A percentile compares a stretch with the other conserved stretches of the same genome.
Evolutionary conservation across 2,329 filamentous ascomycete genomes (phyloP).

Genomic region (Xenosphaeropsis pyriputrescens): DNA sequence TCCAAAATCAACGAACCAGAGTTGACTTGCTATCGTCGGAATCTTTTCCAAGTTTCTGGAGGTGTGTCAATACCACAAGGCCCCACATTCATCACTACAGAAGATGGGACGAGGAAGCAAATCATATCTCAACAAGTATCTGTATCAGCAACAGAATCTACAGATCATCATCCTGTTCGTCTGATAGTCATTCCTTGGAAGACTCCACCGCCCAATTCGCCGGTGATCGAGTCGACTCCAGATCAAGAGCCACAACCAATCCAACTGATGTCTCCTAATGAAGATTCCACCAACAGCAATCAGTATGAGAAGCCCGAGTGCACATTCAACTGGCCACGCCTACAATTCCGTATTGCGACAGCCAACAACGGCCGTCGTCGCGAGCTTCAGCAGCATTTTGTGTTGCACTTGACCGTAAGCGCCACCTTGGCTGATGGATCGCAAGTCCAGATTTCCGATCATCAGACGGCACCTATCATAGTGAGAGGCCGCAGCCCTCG

Average conservation of each 20-base stretch:
- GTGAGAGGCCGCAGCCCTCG: conserved; percentile 84
- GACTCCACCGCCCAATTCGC: conserved; percentile 69
- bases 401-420: conserved; percentile 73
- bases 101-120: conserved; percentile 70
- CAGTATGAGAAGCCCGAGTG: conserved; percentile 80
- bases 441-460: conserved; percentile 70
- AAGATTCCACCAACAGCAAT: conserved; percentile 18
- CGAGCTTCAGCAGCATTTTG: conserved; percentile 92
- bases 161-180: conserved; percentile 82
- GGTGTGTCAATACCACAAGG: conserved; percentile 69
- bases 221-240: conserved; percentile 44
- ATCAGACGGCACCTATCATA: conserved; percentile 80
- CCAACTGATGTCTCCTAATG: conserved; percentile 54
- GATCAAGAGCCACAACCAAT: conserved; percentile 83
- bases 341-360: conserved; percentile 89
- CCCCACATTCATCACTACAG: conserved; percentile 66
- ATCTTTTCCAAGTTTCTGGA: conserved; percentile 91
- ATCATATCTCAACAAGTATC: conserved; percentile 74
- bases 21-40: conserved; percentile 88
- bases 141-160: conserved; percentile 86
- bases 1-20: conserved; percentile 49
- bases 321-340: conserved; percentile 71
- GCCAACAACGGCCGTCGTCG: conserved; percentile 92
- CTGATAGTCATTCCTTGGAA: conserved; percentile 98
- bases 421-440: conserved; percentile 73